phyloP scores from a whole-genome alignment of 1,139 yeast genomes.

The Taphrina communis region DNA sequence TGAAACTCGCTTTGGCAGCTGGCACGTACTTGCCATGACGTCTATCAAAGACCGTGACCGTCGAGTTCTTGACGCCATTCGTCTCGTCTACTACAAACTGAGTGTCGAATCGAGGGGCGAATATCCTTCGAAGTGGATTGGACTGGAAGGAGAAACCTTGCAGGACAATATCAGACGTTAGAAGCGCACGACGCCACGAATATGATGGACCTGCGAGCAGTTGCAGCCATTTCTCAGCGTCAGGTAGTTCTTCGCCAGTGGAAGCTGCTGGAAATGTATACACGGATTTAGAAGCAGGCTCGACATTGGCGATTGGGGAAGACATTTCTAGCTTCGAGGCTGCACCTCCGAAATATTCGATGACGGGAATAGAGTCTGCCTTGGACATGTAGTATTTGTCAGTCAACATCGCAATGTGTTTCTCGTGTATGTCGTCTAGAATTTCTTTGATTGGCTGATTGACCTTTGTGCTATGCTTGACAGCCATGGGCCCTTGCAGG shows the following conservation, averaged over 20 bases:
- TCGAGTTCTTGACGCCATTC: conserved; percentile 60
- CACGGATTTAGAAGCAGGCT: conserved; percentile 52
- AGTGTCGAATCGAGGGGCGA: conserved; percentile 72
- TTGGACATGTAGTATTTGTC: conserved; percentile 75
- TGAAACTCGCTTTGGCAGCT: conserved; percentile 66
- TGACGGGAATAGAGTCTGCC: conserved; percentile 73
- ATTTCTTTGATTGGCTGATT: conserved; percentile 92
- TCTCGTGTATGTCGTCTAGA: conserved; percentile 85
- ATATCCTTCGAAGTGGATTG: conserved; percentile 79
- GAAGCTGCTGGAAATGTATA: conserved; percentile 62
- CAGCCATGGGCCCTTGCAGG: conserved; percentile 98
- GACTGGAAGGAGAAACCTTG: conserved; percentile 80
- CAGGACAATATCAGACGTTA: conserved; percentile 77
- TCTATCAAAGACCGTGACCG: conserved; percentile 66
- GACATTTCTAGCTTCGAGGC: conserved; percentile 49
- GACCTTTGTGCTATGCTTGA: conserved; percentile 82
- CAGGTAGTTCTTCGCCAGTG: conserved; percentile 52
- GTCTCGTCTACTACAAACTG: conserved; percentile 65
- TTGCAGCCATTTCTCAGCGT: conserved; percentile 68
- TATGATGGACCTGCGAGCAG: conserved; percentile 77
- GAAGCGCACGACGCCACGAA: conserved; percentile 91
- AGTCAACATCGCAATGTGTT: conserved; percentile 75
- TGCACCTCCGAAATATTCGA: conserved; percentile 85
- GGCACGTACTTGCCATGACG: conserved; percentile 74
- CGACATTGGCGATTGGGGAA: conserved; percentile 13